These are phyloP conservation scores for Talaromyces ruber DNA, from an alignment of 495 filamentous ascomycete species.

Conservation along the genomic window DNA sequence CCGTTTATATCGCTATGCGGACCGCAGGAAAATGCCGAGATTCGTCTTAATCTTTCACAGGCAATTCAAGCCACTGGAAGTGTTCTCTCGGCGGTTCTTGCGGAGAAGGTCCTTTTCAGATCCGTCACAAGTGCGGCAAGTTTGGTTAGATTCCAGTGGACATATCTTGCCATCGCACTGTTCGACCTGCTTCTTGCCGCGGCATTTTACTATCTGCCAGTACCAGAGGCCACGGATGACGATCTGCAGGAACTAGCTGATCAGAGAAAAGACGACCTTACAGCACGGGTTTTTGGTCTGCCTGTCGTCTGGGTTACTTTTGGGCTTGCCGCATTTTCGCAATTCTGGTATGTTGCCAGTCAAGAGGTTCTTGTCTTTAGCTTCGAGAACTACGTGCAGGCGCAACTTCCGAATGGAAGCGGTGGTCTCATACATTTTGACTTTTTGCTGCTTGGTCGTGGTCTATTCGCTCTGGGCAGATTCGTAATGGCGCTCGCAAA, in stretches of 20 bases:
- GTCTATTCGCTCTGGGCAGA: slow-evolving; percentile 52
- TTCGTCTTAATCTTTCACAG: slow-evolving; percentile 58
- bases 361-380: slow-evolving; percentile 50
- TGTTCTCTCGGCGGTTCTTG: slow-evolving; percentile 52
- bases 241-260: slow-evolving; percentile 51
- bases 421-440: slow-evolving; percentile 27
- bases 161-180: slow-evolving; percentile 59
- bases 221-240: slow-evolving; percentile 59
- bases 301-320: slow-evolving; percentile 51
- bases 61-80: slow-evolving; percentile 60
- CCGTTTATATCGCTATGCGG: slow-evolving; percentile 63
- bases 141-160: slow-evolving; percentile 62
- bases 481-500: slow-evolving; percentile 50
- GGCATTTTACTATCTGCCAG: slow-evolving; percentile 54
- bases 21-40: slow-evolving; percentile 55
- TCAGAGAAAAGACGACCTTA: slow-evolving; percentile 42
- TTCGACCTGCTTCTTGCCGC: slow-evolving; percentile 57
- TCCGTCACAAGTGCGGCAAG: slow-evolving; percentile 40
- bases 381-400: slow-evolving; percentile 32
- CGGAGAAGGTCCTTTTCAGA: slow-evolving; percentile 53
- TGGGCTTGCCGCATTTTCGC: slow-evolving; percentile 44
- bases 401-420: slow-evolving; percentile 17
- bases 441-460: slow-evolving; percentile 46
- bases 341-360: slow-evolving; percentile 58
- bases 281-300: slow-evolving; percentile 31